Percentiles rank a stretch among this genome's conserved stretches.
Conservation (phyloP, 805 yeast species). For the Saturnispora silvae region DNA sequence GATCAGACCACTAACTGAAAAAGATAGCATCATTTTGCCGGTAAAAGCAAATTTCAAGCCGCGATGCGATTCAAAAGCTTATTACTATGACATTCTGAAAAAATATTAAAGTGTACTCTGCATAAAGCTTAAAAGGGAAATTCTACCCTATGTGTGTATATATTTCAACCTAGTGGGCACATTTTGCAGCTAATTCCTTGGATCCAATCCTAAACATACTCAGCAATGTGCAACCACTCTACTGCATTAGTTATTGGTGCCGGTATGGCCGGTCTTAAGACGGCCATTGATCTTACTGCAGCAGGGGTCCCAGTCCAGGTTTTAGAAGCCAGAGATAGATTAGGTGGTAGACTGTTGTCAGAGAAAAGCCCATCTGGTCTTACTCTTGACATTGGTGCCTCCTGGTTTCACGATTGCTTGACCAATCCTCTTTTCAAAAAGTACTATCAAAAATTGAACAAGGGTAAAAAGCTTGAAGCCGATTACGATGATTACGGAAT, state of each 20-base stretch:
- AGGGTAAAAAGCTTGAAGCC: constrained; percentile 19
- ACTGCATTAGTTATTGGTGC: constrained; percentile 40
- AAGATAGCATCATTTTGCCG: too few species aligned
- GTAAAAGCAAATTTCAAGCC: too few species aligned
- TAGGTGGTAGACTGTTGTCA: constrained; percentile 61
- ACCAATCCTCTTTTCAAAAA: constrained; percentile 50
- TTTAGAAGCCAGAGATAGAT: constrained; percentile 41
- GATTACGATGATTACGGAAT: constrained; percentile 26
- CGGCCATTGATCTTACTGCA: constrained; percentile 31
- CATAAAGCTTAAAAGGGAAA: too few species aligned
- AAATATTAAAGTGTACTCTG: too few species aligned
- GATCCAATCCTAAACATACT: too few species aligned
- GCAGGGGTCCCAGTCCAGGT: constrained; percentile 31
- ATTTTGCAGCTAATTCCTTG: too few species aligned
- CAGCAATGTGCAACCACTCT: too few species aligned
- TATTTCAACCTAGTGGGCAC: too few species aligned
- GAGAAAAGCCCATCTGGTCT: constrained; percentile 23
- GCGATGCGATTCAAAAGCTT: too few species aligned
- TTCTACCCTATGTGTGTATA: too few species aligned
- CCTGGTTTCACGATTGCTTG: constrained; percentile 84
- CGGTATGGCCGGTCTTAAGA: constrained; percentile 44
- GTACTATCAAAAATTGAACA: constrained; percentile 20
- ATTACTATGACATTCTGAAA: too few species aligned
- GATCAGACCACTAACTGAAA: too few species aligned
- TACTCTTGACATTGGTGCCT: constrained; percentile 69